These are phyloP conservation scores for Entophlyctis luteolus DNA, from an alignment of 192 early-diverging fungal species.

Conservation along the genomic window DNA sequence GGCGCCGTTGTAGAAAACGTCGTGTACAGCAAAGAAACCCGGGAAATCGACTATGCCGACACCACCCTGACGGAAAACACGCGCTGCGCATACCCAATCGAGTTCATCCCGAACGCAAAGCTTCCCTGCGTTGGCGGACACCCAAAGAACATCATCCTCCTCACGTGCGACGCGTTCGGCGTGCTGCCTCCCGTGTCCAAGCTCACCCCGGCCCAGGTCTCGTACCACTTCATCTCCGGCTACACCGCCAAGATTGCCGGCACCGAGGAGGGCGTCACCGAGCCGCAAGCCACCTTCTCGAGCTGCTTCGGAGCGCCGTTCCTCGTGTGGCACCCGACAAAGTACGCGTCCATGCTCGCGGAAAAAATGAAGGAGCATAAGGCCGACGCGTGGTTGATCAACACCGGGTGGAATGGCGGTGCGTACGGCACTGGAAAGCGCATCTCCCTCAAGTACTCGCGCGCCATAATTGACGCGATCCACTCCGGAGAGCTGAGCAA, in stretches of 20 bases:
- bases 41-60: conserved; percentile 80
- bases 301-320: conserved; percentile 85
- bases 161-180: conserved; percentile 97
- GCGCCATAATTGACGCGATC: conserved; percentile 96
- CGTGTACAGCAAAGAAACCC: conserved; percentile 69
- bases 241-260: conserved; percentile 98
- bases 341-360: conserved; percentile 95
- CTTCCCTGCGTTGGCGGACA: conserved; percentile 85
- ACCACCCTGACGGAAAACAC: conserved; percentile 88
- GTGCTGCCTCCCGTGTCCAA: conserved; percentile 86
- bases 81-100: conserved; percentile 91
- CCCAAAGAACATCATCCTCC: conserved; percentile 91
- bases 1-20: conserved; percentile 94
- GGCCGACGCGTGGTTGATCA: conserved; percentile 87
- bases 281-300: conserved; percentile 84
- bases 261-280: conserved; percentile 90
- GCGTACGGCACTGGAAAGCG: conserved; percentile 85
- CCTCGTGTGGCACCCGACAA: conserved; percentile 91
- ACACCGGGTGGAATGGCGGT: conserved; percentile 97
- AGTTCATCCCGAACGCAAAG: conserved; percentile 83
- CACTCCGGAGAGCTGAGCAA: conserved; percentile 87
- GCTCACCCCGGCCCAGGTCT: conserved; percentile 80
- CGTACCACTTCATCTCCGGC: conserved; percentile 97
- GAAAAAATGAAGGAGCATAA: conserved; percentile 86
- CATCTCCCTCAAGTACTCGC: conserved; percentile 92